Conservation (phyloP, 257 asterid species). For the Plectranthus barbatus region DNA sequence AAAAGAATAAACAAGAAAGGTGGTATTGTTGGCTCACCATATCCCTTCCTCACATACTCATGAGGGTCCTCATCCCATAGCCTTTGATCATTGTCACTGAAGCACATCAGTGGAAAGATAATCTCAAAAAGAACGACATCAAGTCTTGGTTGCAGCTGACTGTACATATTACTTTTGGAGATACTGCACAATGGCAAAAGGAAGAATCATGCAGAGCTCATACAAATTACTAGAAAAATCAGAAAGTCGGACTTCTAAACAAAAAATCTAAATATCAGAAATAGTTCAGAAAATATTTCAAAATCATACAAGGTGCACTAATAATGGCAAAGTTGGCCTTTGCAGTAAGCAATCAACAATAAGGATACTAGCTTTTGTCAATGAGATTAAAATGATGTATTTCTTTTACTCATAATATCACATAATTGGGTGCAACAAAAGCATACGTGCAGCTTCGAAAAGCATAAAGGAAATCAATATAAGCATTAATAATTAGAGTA, state of each 20-base stretch:
- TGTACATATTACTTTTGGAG: conserved; percentile 78
- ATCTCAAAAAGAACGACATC: conserved; percentile 86
- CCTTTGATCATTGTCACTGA: conserved; percentile 81
- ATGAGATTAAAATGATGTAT: neutral
- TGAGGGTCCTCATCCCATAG: conserved; percentile 99
- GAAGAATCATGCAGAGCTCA: conserved; percentile 14
- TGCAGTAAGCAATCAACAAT: neutral
- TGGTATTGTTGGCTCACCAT: conserved; percentile 45
- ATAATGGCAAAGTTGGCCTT: neutral
- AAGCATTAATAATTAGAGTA: neutral
- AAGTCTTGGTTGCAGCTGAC: conserved; percentile 77
- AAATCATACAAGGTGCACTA: neutral
- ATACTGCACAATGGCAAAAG: conserved; percentile 47
- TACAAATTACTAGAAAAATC: neutral
- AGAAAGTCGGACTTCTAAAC: neutral
- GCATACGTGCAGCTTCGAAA: neutral
- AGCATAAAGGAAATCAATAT: neutral
- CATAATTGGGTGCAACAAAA: neutral
- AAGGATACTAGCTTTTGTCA: neutral
- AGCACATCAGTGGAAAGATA: conserved; percentile 96
- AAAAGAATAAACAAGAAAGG: neutral
- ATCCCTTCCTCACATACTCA: conserved; percentile 98
- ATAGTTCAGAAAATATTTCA: neutral
- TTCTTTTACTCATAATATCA: neutral
- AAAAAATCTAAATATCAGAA: neutral